phyloP scores from a whole-genome alignment of 2,329 filamentous ascomycete species.

The Phialophora tarda region DNA sequence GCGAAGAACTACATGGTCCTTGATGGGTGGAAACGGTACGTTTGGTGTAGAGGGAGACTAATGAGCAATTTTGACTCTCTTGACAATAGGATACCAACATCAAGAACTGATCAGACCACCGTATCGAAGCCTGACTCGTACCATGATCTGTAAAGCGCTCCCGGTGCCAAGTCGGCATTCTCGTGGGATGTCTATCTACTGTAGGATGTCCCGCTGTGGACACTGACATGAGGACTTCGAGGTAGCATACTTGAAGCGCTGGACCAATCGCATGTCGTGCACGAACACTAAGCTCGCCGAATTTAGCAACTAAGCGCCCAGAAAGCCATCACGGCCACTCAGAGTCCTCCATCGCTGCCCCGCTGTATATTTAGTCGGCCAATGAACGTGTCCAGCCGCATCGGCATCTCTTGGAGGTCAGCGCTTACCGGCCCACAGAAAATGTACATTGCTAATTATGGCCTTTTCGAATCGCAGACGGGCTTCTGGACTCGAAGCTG shows the following conservation, averaged over 20 bases:
- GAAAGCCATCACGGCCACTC: background rate
- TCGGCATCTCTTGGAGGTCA: constrained; percentile 1
- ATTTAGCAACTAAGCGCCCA: constrained; percentile 10
- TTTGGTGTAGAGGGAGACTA: too few species aligned
- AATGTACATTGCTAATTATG: constrained; percentile 27
- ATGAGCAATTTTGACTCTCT: too few species aligned
- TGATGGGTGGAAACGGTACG: too few species aligned
- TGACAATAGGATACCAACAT: background rate
- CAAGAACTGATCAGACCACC: background rate
- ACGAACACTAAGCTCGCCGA: background rate
- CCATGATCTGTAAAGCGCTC: background rate
- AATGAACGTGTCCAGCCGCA: background rate
- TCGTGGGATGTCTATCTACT: background rate
- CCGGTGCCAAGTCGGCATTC: background rate
- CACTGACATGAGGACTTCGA: too few species aligned
- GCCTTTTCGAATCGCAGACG: background rate
- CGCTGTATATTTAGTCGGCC: background rate
- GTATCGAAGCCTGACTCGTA: background rate
- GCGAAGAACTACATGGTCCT: too few species aligned
- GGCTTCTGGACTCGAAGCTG: constrained; percentile 1
- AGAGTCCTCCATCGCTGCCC: background rate
- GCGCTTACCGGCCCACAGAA: constrained; percentile 21
- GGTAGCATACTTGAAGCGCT: constrained; percentile 5
- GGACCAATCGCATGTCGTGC: background rate
- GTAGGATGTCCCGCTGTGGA: background rate